These are phyloP conservation scores for Sphaerostilbella broomeana DNA, from an alignment of 2,329 filamentous ascomycete genomes.

Conservation along the genomic window DNA sequence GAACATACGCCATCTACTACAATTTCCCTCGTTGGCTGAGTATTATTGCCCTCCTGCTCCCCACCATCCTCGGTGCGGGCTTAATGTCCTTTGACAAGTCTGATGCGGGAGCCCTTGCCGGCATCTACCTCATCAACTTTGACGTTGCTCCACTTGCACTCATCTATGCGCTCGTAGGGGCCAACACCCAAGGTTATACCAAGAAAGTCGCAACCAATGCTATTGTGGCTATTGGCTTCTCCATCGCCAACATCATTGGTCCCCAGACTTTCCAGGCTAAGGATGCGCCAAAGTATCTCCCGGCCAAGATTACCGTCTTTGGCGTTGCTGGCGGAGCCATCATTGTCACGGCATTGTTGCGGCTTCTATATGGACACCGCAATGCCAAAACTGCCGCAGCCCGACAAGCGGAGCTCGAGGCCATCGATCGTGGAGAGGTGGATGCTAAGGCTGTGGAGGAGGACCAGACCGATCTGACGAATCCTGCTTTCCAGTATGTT, in stretches of 20 bases:
- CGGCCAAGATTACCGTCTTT: slow-evolving; percentile 43
- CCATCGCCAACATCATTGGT: slow-evolving; percentile 36
- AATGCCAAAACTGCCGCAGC: slow-evolving; percentile 34
- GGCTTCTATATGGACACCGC: slow-evolving; percentile 27
- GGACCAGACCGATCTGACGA: slow-evolving; percentile 31
- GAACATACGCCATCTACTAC: slow-evolving; percentile 21
- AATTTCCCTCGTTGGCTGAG: slow-evolving; percentile 23
- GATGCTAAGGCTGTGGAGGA: slow-evolving; percentile 16
- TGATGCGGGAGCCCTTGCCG: slow-evolving; percentile 26
- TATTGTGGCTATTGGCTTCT: slow-evolving; percentile 38
- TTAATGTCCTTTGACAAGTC: slow-evolving; percentile 23
- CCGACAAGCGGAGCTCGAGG: slow-evolving; percentile 18
- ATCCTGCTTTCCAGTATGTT: slow-evolving; percentile 19
- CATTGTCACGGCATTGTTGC: slow-evolving; percentile 28
- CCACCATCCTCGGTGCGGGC: slow-evolving; percentile 20
- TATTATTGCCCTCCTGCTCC: slow-evolving; percentile 20
- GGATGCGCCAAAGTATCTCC: slow-evolving; percentile 43
- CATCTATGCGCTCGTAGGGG: slow-evolving; percentile 43
- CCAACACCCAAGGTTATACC: slow-evolving; percentile 41
- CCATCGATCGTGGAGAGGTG: slow-evolving; percentile 27
- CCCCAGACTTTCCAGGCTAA: slow-evolving; percentile 27
- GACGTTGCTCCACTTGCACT: slow-evolving; percentile 49
- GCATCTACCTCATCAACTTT: slow-evolving; percentile 29
- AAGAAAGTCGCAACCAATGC: slow-evolving; percentile 39
- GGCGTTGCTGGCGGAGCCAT: slow-evolving; percentile 35